These are phyloP conservation scores for Cnidoscolus chayamansa DNA, from an alignment of 441 rosid genomes.

Conservation along the genomic window DNA sequence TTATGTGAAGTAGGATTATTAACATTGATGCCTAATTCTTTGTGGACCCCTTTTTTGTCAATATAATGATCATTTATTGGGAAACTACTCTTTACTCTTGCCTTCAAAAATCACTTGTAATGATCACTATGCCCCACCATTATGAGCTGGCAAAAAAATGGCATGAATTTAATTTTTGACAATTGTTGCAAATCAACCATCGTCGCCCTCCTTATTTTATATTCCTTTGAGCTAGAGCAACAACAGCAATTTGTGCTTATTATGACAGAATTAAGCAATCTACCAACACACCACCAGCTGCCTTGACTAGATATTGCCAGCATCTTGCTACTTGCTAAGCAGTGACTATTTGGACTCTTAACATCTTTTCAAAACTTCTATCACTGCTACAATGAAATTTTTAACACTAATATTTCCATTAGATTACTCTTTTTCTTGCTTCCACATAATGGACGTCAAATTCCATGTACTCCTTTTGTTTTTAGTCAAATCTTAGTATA, in stretches of 20 bases:
- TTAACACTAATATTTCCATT: background rate
- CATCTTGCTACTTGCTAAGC: background rate
- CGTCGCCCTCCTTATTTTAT: background rate
- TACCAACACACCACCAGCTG: background rate
- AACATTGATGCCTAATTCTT: background rate
- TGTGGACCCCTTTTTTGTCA: conserved; percentile 4
- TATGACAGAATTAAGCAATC: background rate
- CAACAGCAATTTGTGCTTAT: background rate
- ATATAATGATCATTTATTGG: background rate
- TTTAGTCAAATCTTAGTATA: too few species aligned
- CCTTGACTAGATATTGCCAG: background rate
- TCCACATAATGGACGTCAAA: background rate
- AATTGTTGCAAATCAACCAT: background rate
- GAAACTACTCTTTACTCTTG: background rate
- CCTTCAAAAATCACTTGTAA: too few species aligned
- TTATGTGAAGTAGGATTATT: background rate
- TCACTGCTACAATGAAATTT: background rate
- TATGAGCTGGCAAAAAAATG: background rate
- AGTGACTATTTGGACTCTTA: background rate
- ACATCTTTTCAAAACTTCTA: background rate
- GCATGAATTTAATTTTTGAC: background rate
- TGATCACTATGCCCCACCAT: background rate
- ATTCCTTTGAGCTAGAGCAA: background rate
- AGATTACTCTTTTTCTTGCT: background rate
- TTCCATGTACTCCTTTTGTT: too few species aligned